These are phyloP conservation scores for Urtica urens DNA, from an alignment of 306 rosid genomes.

Conservation along the genomic window DNA sequence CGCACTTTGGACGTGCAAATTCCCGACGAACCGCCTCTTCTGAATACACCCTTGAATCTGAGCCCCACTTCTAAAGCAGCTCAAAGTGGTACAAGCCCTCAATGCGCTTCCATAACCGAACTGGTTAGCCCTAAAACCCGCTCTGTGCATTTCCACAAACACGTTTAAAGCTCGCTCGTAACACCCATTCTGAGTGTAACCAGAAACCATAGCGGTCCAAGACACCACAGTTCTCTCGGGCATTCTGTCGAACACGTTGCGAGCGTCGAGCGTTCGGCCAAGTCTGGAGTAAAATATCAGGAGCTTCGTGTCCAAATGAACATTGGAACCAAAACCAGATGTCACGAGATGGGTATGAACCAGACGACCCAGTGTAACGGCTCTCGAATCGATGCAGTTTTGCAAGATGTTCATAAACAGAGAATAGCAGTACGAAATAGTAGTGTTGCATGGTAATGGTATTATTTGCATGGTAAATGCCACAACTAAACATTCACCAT, in stretches of 20 bases:
- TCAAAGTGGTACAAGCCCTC: conserved; percentile 22
- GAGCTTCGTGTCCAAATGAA: conserved; percentile 17
- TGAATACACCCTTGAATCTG: conserved; percentile 26
- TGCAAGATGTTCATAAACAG: conserved; percentile 17
- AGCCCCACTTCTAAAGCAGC: conserved; percentile 14
- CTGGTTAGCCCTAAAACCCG: conserved; percentile 21
- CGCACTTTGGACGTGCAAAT: conserved; percentile 20
- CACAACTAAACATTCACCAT: no score
- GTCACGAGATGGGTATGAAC: conserved; percentile 15
- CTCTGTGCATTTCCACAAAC: conserved; percentile 16
- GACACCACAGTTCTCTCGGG: conserved; percentile 19
- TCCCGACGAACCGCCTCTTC: conserved; percentile 16
- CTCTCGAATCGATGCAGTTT: conserved; percentile 12
- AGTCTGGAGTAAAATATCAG: conserved; percentile 3
- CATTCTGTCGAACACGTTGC: conserved; percentile 20
- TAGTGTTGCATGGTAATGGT: no score
- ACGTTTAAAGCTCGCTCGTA: conserved; percentile 15
- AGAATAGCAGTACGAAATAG: conserved; percentile 11
- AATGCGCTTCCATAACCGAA: conserved; percentile 21
- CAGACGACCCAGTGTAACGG: conserved; percentile 19
- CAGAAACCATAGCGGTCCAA: conserved; percentile 28
- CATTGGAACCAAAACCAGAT: conserved; percentile 21
- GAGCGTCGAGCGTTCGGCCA: conserved; percentile 12
- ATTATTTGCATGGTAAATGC: no score
- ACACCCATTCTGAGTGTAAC: conserved; percentile 18